Conservation (phyloP, 1,284 basidiomycete genomes). For the Hemileia vastatrix region DNA sequence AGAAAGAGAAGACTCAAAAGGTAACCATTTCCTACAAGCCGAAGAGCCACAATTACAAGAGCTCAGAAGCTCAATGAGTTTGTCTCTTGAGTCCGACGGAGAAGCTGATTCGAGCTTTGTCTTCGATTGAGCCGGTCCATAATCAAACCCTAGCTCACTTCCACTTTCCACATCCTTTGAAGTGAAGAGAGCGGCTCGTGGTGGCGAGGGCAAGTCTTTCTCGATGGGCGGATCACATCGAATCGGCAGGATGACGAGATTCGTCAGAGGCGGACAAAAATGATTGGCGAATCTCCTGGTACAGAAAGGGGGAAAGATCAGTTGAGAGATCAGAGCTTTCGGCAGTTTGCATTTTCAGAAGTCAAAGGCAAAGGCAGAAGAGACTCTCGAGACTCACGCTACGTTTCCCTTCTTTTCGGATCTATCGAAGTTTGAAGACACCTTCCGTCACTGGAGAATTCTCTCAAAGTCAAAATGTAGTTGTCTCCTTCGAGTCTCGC, state of each 20-base stretch:
- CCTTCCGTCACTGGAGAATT: constrained; percentile 3
- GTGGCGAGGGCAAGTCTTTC: constrained; percentile 2
- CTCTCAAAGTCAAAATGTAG: constrained; percentile 6
- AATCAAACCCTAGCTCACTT: constrained; percentile 21
- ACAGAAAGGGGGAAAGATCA: neutral
- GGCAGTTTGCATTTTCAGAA: neutral
- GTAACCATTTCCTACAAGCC: no score
- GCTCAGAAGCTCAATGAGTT: no score
- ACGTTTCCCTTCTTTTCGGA: neutral
- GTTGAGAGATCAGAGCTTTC: neutral
- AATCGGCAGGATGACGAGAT: constrained; percentile 16
- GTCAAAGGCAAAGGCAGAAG: neutral
- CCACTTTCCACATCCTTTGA: constrained; percentile 10
- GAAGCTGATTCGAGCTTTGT: no score
- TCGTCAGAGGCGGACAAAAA: constrained; percentile 22
- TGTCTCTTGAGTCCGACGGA: no score
- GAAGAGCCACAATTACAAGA: no score
- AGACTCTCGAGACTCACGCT: neutral
- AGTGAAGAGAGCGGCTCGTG: constrained; percentile 12
- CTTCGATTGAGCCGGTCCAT: no score
- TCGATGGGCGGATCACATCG: constrained; percentile 10
- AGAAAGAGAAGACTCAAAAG: no score
- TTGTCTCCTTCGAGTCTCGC: neutral
- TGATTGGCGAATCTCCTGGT: constrained; percentile 16
- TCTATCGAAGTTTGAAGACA: constrained; percentile 4